Conservation (phyloP, 805 yeast genomes). For the Hanseniaspora meyeri region DNA sequence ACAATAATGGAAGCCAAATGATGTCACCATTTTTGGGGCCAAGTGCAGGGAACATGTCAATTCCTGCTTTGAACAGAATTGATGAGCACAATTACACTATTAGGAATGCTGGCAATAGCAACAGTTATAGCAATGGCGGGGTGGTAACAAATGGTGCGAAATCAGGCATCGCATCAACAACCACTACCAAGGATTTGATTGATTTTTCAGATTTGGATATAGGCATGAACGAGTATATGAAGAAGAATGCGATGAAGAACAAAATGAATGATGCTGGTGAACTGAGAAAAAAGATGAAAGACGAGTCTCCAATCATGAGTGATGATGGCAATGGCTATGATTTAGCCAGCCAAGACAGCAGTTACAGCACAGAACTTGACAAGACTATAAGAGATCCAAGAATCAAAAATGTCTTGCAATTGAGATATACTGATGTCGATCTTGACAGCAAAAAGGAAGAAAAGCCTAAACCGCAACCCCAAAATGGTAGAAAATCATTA, state of each 20-base stretch:
- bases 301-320: slow-evolving; percentile 7
- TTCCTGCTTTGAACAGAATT: neutral
- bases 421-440: slow-evolving; percentile 12
- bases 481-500: slow-evolving; percentile 37
- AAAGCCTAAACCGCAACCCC: slow-evolving; percentile 33
- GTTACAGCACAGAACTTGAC: neutral
- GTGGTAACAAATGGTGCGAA: neutral
- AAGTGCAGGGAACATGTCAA: neutral
- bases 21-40: slow-evolving; percentile 6
- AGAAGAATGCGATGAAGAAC: neutral
- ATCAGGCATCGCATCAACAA: neutral
- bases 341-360: neutral
- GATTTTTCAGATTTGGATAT: slow-evolving; percentile 10
- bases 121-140: neutral
- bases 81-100: neutral
- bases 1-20: neutral
- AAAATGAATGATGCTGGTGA: neutral
- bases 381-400: neutral
- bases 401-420: slow-evolving; percentile 3
- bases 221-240: neutral
- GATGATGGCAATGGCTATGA: neutral
- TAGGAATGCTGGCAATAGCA: neutral
- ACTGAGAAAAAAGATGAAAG: slow-evolving; percentile 4
- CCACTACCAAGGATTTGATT: slow-evolving; percentile 6
- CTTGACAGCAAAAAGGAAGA: slow-evolving; percentile 18